These are phyloP conservation scores for Saturnispora besseyi DNA, from an alignment of 805 yeast species.

Conservation along the genomic window DNA sequence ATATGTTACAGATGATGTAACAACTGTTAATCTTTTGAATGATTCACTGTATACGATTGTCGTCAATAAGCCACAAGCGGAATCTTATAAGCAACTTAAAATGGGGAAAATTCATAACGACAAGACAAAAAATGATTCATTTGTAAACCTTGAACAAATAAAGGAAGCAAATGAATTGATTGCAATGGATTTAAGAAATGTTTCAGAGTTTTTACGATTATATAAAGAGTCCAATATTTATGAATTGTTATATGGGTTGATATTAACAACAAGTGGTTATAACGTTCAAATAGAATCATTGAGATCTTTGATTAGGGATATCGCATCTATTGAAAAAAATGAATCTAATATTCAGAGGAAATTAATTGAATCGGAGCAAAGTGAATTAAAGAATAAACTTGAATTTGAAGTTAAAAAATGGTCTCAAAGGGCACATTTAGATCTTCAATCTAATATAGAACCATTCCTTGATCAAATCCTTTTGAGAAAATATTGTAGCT, in stretches of 20 bases:
- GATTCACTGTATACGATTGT: slow-evolving; percentile 24
- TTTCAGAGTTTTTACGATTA: slow-evolving; percentile 21
- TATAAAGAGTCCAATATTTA: slow-evolving; percentile 22
- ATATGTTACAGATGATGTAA: slow-evolving; percentile 18
- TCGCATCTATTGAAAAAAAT: slow-evolving; percentile 8
- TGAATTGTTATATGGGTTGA: slow-evolving; percentile 21
- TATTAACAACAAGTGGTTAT: slow-evolving; percentile 25
- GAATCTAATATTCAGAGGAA: neutral
- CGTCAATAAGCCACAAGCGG: slow-evolving; percentile 10
- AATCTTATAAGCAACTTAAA: neutral
- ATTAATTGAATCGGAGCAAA: neutral
- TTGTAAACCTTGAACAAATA: slow-evolving; percentile 22
- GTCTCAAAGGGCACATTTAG: slow-evolving; percentile 29
- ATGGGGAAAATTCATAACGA: slow-evolving; percentile 4
- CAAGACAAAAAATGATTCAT: slow-evolving; percentile 2
- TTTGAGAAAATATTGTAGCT: slow-evolving; percentile 21
- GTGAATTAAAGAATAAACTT: slow-evolving; percentile 8
- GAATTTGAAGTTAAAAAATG: slow-evolving; percentile 22
- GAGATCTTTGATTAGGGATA: slow-evolving; percentile 21
- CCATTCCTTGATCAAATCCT: slow-evolving; percentile 24
- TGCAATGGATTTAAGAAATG: slow-evolving; percentile 20
- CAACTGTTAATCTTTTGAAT: slow-evolving; percentile 17
- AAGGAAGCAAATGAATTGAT: slow-evolving; percentile 23
- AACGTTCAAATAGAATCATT: slow-evolving; percentile 21
- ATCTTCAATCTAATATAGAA: slow-evolving; percentile 26